These are phyloP conservation scores for Evansstolkia leycettana DNA, from an alignment of 495 filamentous ascomycete genomes.

Conservation along the genomic window DNA sequence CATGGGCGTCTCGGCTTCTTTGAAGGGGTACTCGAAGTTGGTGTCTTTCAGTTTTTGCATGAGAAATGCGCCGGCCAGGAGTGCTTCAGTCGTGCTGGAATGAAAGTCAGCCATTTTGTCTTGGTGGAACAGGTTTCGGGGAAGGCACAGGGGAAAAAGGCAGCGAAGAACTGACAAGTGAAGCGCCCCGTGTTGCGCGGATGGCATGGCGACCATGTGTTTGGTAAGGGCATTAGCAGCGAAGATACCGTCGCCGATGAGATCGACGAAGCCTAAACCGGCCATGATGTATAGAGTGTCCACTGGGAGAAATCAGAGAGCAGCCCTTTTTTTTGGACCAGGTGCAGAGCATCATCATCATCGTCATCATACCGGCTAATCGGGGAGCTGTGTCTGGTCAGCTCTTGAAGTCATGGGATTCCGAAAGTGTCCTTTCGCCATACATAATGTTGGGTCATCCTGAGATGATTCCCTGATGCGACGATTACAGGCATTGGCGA, in stretches of 20 bases:
- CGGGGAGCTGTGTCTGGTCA: constrained; percentile 7
- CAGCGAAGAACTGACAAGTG: constrained; percentile 30
- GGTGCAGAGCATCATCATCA: not conserved
- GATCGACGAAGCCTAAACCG: constrained; percentile 20
- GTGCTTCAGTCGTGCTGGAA: constrained; percentile 25
- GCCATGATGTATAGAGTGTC: constrained; percentile 27
- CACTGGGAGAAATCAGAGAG: constrained; percentile 10
- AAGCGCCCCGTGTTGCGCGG: constrained; percentile 24
- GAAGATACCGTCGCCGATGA: constrained; percentile 15
- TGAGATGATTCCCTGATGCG: constrained; percentile 1
- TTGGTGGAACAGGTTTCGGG: too few species aligned
- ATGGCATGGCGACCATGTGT: constrained; percentile 21
- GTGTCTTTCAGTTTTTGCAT: constrained; percentile 22
- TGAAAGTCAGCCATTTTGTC: too few species aligned
- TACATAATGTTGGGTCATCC: constrained; percentile 11
- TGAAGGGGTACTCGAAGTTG: constrained; percentile 24
- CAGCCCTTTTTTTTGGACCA: not conserved
- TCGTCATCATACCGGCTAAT: constrained; percentile 13
- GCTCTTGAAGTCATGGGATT: too few species aligned
- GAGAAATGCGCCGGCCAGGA: constrained; percentile 23
- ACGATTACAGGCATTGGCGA: constrained; percentile 12
- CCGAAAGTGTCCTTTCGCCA: too few species aligned
- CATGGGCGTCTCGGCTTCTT: constrained; percentile 18
- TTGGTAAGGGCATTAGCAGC: constrained; percentile 20
- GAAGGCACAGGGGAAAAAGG: too few species aligned